Base-by-base conservation (phyloP, 2,329 filamentous ascomycete genomes). In the Didymella lethalis region DNA sequence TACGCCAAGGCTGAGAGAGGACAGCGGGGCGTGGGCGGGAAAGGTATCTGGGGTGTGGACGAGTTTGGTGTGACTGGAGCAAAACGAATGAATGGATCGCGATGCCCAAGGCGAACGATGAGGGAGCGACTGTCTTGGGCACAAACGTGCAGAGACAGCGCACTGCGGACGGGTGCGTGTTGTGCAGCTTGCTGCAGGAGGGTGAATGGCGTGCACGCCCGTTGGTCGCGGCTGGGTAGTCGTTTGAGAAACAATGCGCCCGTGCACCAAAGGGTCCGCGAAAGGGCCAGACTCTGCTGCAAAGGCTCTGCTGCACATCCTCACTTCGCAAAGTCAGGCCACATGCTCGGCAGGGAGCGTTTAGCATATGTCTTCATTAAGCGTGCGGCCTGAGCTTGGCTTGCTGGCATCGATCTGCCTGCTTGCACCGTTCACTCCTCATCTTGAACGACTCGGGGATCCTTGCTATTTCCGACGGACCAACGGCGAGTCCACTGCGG, bases 11-110 rank as follows among this genome's bases (percentile, higher is more conserved):
- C 31, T 40, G 34, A 41, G 41, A 41, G 48, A 56, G 56, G 58
- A 48, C 57, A 45, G 49, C 31, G 63, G 64, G 61, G 51, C 54
- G 51, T 58, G 23, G 36, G 56, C 59, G 62, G 61, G 26, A 51
- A 38, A 36, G 44, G 43, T 43, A 12, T 18, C 36, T 26, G 31
- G 11, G 54, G 41, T 18, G 36, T 40, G 36, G 36, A 20, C 3
- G 51, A 12, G 28, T 44, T 12, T 26, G 28, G 28, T 46, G 57
- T 48, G 48, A 56, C 36, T 31, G 36, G 36, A 23, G 44, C 31
- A 45, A 53, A 52, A 53, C 43, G 48, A 56, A 36, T 40, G 52
- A 29, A 48, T 25, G 46, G 48, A 36, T 23, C 18, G 43, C 51
- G 48, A 16, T 34, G 38, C 36, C 57, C 52, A 31, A 47, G 41